Evolutionary conservation across 2,329 filamentous ascomycete genomes (phyloP), one percentile per base, ranked within the genome.

Genomic region (Colletotrichum zoysiae): DNA sequence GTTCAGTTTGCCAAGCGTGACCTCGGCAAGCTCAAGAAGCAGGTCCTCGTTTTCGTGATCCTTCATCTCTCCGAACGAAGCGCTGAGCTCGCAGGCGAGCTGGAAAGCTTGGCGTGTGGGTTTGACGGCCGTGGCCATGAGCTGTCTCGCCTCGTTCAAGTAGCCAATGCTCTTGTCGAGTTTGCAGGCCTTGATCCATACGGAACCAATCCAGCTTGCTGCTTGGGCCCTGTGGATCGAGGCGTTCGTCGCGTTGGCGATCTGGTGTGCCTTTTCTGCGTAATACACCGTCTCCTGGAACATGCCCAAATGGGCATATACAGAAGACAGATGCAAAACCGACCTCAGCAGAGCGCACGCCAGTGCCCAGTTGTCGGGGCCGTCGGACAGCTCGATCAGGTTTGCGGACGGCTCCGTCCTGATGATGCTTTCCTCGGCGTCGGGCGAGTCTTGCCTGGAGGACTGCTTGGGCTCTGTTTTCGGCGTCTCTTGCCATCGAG

Each of bases 201-300:
- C 81, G 2, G 84, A 86, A 1, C 87, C 88, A 18, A 87, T 82
- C 85, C 88, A 88, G 5, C 85, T 83, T 4, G 86, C 84, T 9
- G 86, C 86, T 73, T 89, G 85, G 0, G 88, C 86, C 53, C 84
- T 81, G 76, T 88, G 88, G 16, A 91, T 85, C 46, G 88, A 85
- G 0, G 92, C 91, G 59, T 88, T 85, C 11, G 93, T 88, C n/a
- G 88, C 89, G 70, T 87, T 86, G 30, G 93, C 93, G 71, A 97
- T 88, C 77, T 92, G 94, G 65, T 92, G 86, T 0, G 95, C 95
- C 76, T 96, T 93, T 75, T 98, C 92, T 1, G 92, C 91, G 76
- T 97, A 97, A 79, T 95, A 96, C 0, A 95, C 83, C 2, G 95
- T 95, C 79, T 98, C 95, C 72, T 94, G 91, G 74, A 95, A 94